Evolutionary conservation across 139 green algal genomes (phyloP).

Genomic region (Monoraphidium neglectum): DNA sequence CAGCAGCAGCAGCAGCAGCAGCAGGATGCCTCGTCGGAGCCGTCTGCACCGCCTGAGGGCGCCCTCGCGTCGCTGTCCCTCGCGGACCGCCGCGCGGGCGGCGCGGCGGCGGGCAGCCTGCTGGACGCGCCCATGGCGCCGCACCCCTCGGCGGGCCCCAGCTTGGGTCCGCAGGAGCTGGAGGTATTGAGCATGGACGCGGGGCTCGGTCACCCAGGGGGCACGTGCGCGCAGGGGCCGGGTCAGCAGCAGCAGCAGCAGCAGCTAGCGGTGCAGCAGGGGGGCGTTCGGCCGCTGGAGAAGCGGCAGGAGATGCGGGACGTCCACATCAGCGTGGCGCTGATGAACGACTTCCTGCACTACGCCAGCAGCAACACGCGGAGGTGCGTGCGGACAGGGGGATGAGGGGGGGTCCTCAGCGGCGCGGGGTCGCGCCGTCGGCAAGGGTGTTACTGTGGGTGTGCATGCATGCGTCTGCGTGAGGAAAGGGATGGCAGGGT

Average conservation of each 20-base stretch:
- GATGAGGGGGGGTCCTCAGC: not conserved
- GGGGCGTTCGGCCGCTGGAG: conserved; percentile 19
- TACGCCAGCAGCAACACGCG: conserved; percentile 46
- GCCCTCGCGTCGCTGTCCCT: conserved; percentile 7
- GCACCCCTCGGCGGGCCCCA: conserved; percentile 41
- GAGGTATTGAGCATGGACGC: conserved; percentile 36
- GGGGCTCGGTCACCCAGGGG: conserved; percentile 6
- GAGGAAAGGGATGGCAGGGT: too few species aligned
- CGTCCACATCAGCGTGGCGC: conserved; percentile 78
- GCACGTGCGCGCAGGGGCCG: conserved; percentile 18
- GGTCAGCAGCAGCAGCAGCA: conserved; percentile 7
- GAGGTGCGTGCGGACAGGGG: conserved; percentile 2
- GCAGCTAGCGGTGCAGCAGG: not conserved
- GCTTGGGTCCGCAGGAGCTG: conserved; percentile 74
- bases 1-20: not conserved
- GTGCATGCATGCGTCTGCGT: not conserved
- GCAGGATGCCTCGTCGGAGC: not conserved
- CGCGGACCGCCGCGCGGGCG: conserved; percentile 20
- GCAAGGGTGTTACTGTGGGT: not conserved
- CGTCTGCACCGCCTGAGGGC: not conserved
- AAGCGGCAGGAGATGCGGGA: conserved; percentile 62
- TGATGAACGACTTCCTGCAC: conserved; percentile 92
- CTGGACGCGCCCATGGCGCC: conserved; percentile 11
- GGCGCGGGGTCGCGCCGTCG: not conserved
- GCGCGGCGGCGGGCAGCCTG: conserved; percentile 31